Base-by-base conservation (phyloP, 1,284 basidiomycete species). In the Naganishia liquefaciens region DNA sequence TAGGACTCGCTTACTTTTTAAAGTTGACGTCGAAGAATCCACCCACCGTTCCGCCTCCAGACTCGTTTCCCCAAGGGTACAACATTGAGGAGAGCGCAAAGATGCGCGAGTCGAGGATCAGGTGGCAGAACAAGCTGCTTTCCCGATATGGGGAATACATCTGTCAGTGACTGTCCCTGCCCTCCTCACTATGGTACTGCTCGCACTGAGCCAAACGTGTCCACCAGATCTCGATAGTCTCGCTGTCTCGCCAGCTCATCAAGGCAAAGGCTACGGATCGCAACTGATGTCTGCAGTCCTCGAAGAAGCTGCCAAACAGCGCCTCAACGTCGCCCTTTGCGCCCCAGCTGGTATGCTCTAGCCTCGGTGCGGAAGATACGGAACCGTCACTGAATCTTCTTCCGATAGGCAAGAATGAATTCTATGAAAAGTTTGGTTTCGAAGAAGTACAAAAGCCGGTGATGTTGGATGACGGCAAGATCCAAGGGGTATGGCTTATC, bases 381-480 rank as follows among this genome's bases (percentile, higher is more conserved):
- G 25, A 25, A 25, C 15, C 37, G 1, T 15, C 17, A 6, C 37
- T 54, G n/a, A 7, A 37, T 1, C 13, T 23, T 21, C 15, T 21
- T 4, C 11, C 15, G 10, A 30, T 25, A 57, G 54, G 54, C 28
- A 33, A 33, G 11, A 21, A 30, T 9, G 42, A 28, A 5, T 47
- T 57, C 43, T 57, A 57, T 21, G 1, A n/a, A 19, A 57, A 57
- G n/a, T 44, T n/a, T 25, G 54, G 54, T n/a, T 46, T 57, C n/a
- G n/a, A 57, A 5, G 42, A 30, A 33, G 28, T 57, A 6, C 19
- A 19, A 13, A 28, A 57, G 28, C 42, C 28, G 11, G 28, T 39
- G 5, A 54, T 23, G 23, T 19, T 54, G 37, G 13, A 21, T 11
- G 39, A 42, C 11, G 39, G 39, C 1, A 25, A 40, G 23, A 21